These are phyloP conservation scores for Botrytis fabae DNA, from an alignment of 2,329 filamentous ascomycete species.

Conservation along the genomic window DNA sequence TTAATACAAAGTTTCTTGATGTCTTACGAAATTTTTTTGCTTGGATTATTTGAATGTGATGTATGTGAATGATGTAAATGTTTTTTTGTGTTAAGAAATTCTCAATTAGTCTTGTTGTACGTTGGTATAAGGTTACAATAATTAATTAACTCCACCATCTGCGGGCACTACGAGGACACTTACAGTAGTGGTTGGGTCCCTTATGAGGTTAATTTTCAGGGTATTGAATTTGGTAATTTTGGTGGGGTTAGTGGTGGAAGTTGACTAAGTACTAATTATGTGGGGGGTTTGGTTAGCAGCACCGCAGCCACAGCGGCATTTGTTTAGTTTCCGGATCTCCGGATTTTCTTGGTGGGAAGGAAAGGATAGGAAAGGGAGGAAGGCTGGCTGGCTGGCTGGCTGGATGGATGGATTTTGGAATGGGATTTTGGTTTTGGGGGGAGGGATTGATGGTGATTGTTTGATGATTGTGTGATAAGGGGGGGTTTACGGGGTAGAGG, in stretches of 20 bases:
- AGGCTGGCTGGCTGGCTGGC: no score
- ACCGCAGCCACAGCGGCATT: neutral
- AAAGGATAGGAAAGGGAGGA: no score
- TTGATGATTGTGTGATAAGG: no score
- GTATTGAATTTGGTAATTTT: neutral
- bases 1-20: conserved; percentile 41
- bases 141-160: neutral
- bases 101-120: neutral
- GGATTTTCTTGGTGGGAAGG: neutral
- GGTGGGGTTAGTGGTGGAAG: neutral
- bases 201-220: neutral
- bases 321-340: neutral
- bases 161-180: conserved; percentile 2
- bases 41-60: neutral
- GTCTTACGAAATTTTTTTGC: conserved; percentile 15
- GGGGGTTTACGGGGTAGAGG: no score
- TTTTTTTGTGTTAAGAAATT: neutral
- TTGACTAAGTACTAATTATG: neutral
- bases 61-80: neutral
- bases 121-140: conserved; percentile 2
- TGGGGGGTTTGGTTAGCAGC: neutral
- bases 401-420: no score
- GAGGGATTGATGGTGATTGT: no score
- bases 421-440: no score
- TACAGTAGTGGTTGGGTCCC: neutral